Evolutionary conservation across 108 stramenopile species (phyloP).

Genomic region (Skeletonema costatum): DNA sequence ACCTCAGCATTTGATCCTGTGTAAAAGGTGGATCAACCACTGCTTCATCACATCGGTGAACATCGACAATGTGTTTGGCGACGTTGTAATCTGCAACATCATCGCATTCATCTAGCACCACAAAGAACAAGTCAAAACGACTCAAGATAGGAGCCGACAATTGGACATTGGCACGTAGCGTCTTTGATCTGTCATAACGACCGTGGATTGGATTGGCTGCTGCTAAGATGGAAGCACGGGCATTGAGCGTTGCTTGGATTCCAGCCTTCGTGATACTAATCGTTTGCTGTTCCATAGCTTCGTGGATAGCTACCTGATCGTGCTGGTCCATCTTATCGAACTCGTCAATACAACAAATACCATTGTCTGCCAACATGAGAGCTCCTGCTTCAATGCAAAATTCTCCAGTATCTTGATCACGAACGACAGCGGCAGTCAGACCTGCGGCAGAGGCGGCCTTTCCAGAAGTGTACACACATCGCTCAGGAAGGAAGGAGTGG

Average conservation of each 20-base stretch:
- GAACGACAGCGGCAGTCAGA: slow-evolving; percentile 95
- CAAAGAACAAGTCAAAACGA: slow-evolving; percentile 99
- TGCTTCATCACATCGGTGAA: slow-evolving; percentile 80
- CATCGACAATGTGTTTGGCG: slow-evolving; percentile 95
- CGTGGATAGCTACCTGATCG: slow-evolving; percentile 99
- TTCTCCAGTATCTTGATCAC: slow-evolving; percentile 98
- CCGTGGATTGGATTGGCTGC: slow-evolving; percentile 99
- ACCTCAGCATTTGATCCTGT: slow-evolving; percentile 89
- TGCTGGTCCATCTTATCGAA: slow-evolving; percentile 96
- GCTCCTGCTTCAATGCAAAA: slow-evolving; percentile 99
- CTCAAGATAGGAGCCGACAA: slow-evolving; percentile 96
- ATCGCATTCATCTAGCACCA: slow-evolving; percentile 97
- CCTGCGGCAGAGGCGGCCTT: slow-evolving; percentile 99
- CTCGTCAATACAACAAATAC: slow-evolving; percentile 98
- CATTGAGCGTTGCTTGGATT: slow-evolving; percentile 98
- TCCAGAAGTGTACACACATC: slow-evolving; percentile 97
- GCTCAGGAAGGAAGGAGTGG: slow-evolving; percentile 88
- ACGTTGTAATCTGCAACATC: slow-evolving; percentile 91
- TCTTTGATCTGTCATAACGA: slow-evolving; percentile 98
- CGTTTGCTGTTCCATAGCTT: slow-evolving; percentile 99
- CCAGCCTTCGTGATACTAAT: slow-evolving; percentile 99
- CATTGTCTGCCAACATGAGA: slow-evolving; percentile 99
- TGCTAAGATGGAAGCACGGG: slow-evolving; percentile 97
- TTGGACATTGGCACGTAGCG: slow-evolving; percentile 94
- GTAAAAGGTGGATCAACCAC: slow-evolving; percentile 83